Base-by-base conservation (phyloP, 1,284 basidiomycete genomes). In the Neonothopanus nambi region DNA sequence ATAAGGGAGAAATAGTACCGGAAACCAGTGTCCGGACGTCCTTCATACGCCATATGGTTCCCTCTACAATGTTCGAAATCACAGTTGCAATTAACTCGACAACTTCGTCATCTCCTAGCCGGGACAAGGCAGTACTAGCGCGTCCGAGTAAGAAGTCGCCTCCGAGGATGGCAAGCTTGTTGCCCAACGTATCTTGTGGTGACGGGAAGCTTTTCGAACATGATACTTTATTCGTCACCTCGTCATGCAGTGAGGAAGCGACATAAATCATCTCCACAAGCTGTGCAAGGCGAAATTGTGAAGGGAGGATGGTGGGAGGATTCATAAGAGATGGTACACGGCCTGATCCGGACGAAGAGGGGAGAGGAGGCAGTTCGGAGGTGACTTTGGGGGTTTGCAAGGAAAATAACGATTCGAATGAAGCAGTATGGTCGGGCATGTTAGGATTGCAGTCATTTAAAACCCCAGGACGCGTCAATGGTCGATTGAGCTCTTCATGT, bases 181-280 rank as follows among this genome's bases (percentile, higher is more conserved):
- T 93, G 21, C 91, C 90, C 64, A 92, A 93, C 11, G 51, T 44
- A 33, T 52, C 47, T 28, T 51, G 30, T 6, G 55, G 88, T 6
- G 82, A 86, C 7, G 87, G 79, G 0, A 75, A 76, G 4, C 83
- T 81, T 2, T 91, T 77, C 2, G 90, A 82, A 5, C 88, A 75
- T 18, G 79, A 71, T 1, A 89, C 87, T 50, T 76, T 74, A 70
- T 94, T 91, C 52, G 93, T 85, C 28, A 94, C 91, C 61, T 94
- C 91, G 78, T 94, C 92, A 67, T 94, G 91, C 12, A 94, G 71
- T 9, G 93, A 76, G 3, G 89, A 91, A n/a, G 91, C 92, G 57
- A 93, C 91, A 66, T 94, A 91, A 61, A 94, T 93, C 89, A 94
- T 92, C 67, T 94, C 92, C 50, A 90, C 85, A 51, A 95, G 92